Evolutionary conservation across 129 eudicot genomes (phyloP), one percentile per base, ranked within the genome.

Genomic region (Flaveria linearis): DNA sequence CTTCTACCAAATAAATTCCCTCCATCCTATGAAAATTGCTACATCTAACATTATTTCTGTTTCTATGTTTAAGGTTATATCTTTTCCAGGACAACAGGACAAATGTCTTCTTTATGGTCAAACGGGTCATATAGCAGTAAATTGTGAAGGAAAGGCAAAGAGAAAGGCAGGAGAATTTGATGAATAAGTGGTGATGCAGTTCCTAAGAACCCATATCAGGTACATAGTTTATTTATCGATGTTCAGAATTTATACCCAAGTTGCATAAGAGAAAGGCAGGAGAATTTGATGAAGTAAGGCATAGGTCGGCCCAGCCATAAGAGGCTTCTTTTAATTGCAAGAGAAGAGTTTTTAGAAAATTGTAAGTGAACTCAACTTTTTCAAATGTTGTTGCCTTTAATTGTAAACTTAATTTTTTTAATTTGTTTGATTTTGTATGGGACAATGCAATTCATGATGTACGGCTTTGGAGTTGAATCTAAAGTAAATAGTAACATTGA

Each of bases 141-240:
- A 82, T 41, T 94, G 99, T 76, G 86, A 94, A 81, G 97, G 96
- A 39, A 89, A 91, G 86, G 91, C 86, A 9, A 94, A 94, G 84
- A 87, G 97, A 74, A 91, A 94, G 77, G 85, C 97, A 13, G 97
- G 92, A 18, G 96, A 91, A 67, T 94, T 89, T 84, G 97, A 94
- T 78, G 99, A 85, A 93, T 87, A 64, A 91, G 70, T 5, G 85
- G 45, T 12, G 82, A 82, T 36, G 80, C 70, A 69, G 91, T 85
- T 77, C 86, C 93, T 53, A 94, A 89, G 81, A 94, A 89, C 65
- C 96, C 90, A 14, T 94, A 85, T 76, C 99, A 94, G 96, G 98
- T 94, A 42, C 68, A 78, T 46, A 42, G 14, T 16, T 69, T 69
- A 25, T 14, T 2, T 20, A 43, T 11, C 1, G 14, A 20, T 23